Base-by-base conservation (phyloP, 2,329 filamentous ascomycete genomes). In the Diaporthe eres region DNA sequence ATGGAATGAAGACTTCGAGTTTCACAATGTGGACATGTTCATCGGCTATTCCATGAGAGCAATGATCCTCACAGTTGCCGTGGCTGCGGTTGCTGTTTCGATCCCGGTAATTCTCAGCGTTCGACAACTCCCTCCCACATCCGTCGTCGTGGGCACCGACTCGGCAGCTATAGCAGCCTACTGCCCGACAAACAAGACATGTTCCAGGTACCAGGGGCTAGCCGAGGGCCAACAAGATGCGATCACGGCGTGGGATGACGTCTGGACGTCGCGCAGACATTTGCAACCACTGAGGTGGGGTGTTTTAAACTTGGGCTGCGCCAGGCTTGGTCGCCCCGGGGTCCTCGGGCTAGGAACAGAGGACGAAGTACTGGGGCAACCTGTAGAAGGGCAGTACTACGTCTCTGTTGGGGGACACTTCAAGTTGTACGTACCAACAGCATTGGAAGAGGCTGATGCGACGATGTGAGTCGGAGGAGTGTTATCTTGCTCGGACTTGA, bases 131-230 rank as follows among this genome's bases (percentile, higher is more conserved):
- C 28, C 53, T 57, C 28, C 2, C 19, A 17, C 8, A 2, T 51
- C 47, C 10, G 47, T 10, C 22, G 17, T 57, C 8, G 53, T 57
- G 4, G 53, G 53, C 28, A 57, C 28, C 28, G 53, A 57, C 17
- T 57, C 53, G 53, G 53, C 53, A 34, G 53, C 53, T 4, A 57
- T 57, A 57, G 53, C 53, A 57, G 53, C 53, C 6, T 31, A 57
- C 13, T 57, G 53, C 17, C 28, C 53, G 8, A 22, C 53, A 34
- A 19, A 57, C 5, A 34, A 0, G 8, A 12, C 25, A n/a, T 3
- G 9, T n/a, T 0, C 3, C 3, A 22, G 28, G 28, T 2, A 57
- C 12, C 8, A 9, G 4, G 28, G 9, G 4, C 2, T 9, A 6
- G 1, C 8, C 15, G 15, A 57, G 28, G 28, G 28, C 8, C 44